Base-by-base conservation (phyloP, 2,329 filamentous ascomycete genomes). In the Colletotrichum camelliae region DNA sequence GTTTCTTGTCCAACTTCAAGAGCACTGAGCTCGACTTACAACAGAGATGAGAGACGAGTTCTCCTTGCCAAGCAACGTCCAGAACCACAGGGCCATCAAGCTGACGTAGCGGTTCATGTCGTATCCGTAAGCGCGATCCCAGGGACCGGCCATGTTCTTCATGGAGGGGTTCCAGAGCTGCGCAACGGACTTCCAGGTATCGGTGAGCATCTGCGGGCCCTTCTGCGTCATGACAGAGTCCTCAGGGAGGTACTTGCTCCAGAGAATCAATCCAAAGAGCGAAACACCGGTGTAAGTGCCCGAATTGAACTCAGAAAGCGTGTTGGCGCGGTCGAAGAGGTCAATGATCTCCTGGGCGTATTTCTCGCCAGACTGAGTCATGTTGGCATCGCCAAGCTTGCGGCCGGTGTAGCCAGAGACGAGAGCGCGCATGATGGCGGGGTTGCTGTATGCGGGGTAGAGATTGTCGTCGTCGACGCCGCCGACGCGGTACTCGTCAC, bases 201-300 rank as follows among this genome's bases (percentile, higher is more conserved):
- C 80, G 6, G 81, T 77, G 21, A 93, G 85, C 86, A 93, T 91
- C 6, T 84, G 82, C 0, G 86, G 84, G 0, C 87, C 91, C 69
- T 89, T 86, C 67, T 87, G 81, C 13, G 86, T 83, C 87, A 93
- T 90, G 33, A 91, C 79, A 0, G 90, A 91, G 67, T 87, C 85
- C 7, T 84, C 79, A 0, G 89, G 87, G 18, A 92, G 83, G 78
- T 93, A 93, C 76, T 92, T 92, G 15, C 87, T 87, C 88, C 90
- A 92, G 0, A 93, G 81, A 3, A 89, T 88, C 7, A 93, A 83
- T 0, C 89, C 91, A 64, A 87, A 91, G 4, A 93, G 83, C 0
- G 90, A 91, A 1, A 93, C 89, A 0, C 92, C 92, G 0, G 90
- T 89, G 78, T 93, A 93, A 0, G 92, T 93, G 6, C 89, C 89